Evolutionary conservation across 2,329 filamentous ascomycete genomes (phyloP), one percentile per base, ranked within the genome.

Genomic region (Aureobasidium sp.): DNA sequence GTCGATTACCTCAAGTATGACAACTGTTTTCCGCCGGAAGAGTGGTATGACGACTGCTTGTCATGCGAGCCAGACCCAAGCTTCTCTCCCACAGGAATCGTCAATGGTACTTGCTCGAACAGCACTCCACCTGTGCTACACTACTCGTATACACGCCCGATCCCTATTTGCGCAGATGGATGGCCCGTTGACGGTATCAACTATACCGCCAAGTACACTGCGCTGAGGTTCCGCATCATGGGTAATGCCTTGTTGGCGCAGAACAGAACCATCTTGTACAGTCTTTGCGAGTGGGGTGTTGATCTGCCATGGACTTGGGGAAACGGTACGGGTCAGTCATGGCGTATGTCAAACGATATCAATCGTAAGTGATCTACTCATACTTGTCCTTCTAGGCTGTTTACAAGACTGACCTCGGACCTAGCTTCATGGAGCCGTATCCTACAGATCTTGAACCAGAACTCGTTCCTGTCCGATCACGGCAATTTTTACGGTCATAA

Each of bases 1-100:
- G 76, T 86, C 61, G 83, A 85, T 67, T 85, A 83, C 62, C 70
- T 83, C 15, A 84, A 84, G 70, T 83, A 83, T 66, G 83, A 85
- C 67, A 84, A 84, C 69, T 85, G 81, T 70, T 70, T 76, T 53
- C 59, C 36, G 21, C 44, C 44, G 16, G 44, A 47, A 30, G 44
- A 47, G 44, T 47, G 44, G 44, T 47, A 47, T 13, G 44, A 47
- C 6, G 44, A 47, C 25, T 47, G 44, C 13, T 9, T 47, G 44
- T 30, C 44, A 2, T 47, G 44, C 27, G 44, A 47, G 44, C 44
- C 44, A 15, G 44, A 47, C 13, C 44, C 44, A 3, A 82, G 82
- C 64, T 73, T 78, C 63, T 81, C 80, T 8, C 76, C 80, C 59
- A 77, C 76, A 25, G 79, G 81, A 13, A 79, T 74, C 2, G 73